phyloP scores from a whole-genome alignment of 768 basidiomycete genomes.

The Amanita polypyramis region DNA sequence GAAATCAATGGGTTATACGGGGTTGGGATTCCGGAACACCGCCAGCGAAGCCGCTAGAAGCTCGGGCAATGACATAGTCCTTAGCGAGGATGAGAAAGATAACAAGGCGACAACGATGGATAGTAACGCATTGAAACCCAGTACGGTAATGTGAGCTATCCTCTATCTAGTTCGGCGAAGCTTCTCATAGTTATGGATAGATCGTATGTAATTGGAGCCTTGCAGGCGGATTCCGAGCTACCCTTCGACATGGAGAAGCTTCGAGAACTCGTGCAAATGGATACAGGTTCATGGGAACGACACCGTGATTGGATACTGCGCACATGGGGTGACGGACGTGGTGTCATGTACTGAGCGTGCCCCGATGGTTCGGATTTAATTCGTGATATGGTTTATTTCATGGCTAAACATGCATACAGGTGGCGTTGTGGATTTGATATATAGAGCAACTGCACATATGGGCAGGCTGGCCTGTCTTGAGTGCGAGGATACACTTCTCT shows the following conservation, averaged over 20 bases:
- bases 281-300: conserved; percentile 18
- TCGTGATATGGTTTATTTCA: too few species aligned
- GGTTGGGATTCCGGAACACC: neutral
- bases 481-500: too few species aligned
- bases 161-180: neutral
- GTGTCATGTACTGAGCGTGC: neutral
- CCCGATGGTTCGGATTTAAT: too few species aligned
- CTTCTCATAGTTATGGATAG: conserved; percentile 9
- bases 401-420: too few species aligned
- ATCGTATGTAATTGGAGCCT: conserved; percentile 21
- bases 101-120: neutral
- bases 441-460: too few species aligned
- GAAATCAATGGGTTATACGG: conserved; percentile 9
- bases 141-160: conserved; percentile 22
- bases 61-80: neutral
- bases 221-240: conserved; percentile 18
- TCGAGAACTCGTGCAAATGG: conserved; percentile 21
- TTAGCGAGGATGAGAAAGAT: conserved; percentile 1
- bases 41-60: neutral
- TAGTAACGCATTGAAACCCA: conserved; percentile 13
- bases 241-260: conserved; percentile 20
- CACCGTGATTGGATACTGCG: conserved; percentile 18
- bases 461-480: too few species aligned
- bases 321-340: conserved; percentile 1
- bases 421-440: too few species aligned